phyloP scores from a whole-genome alignment of 805 yeast genomes.

The Zygoascus tannicola region DNA sequence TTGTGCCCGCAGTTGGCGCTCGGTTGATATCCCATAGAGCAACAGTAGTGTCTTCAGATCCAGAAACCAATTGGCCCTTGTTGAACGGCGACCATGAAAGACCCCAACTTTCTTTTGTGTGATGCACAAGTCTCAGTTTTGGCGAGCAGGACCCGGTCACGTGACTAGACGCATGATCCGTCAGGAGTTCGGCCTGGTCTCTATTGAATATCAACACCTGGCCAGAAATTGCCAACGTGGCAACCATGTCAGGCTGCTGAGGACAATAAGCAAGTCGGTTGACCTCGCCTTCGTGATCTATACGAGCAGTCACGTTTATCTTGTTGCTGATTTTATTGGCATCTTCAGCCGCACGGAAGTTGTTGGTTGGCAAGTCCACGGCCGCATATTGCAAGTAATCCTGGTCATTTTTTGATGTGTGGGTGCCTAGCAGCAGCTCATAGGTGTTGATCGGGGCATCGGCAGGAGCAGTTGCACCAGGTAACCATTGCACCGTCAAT shows the following conservation, averaged over 20 bases:
- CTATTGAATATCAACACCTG: constrained; percentile 26
- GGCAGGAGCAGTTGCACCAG: constrained; percentile 29
- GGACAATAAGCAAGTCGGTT: constrained; percentile 52
- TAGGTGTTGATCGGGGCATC: constrained; percentile 25
- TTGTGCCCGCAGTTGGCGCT: constrained; percentile 15
- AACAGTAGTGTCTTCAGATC: constrained; percentile 60
- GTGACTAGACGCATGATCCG: constrained; percentile 4
- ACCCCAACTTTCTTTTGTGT: constrained; percentile 59
- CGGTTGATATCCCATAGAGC: constrained; percentile 62
- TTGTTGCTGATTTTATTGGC: constrained; percentile 18
- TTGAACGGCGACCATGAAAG: constrained; percentile 52
- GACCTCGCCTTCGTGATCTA: constrained; percentile 62
- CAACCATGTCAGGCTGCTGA: constrained; percentile 36
- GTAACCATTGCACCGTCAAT: constrained; percentile 52
- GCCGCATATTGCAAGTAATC: constrained; percentile 37
- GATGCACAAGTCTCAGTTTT: constrained; percentile 28
- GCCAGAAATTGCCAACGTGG: constrained; percentile 43
- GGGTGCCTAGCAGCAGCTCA: constrained; percentile 55
- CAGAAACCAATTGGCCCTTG: constrained; percentile 46
- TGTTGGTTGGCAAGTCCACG: constrained; percentile 28
- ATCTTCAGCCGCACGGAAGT: constrained; percentile 6
- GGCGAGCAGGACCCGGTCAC: constrained; percentile 4
- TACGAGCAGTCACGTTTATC: constrained; percentile 36
- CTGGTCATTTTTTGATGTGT: constrained; percentile 46
- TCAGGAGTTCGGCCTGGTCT: constrained; percentile 31